A percentile compares a stretch with the other conserved stretches of the same genome.
Evolutionary conservation across 495 filamentous ascomycete genomes (phyloP).

Genomic region (Penicillium pulvis): DNA sequence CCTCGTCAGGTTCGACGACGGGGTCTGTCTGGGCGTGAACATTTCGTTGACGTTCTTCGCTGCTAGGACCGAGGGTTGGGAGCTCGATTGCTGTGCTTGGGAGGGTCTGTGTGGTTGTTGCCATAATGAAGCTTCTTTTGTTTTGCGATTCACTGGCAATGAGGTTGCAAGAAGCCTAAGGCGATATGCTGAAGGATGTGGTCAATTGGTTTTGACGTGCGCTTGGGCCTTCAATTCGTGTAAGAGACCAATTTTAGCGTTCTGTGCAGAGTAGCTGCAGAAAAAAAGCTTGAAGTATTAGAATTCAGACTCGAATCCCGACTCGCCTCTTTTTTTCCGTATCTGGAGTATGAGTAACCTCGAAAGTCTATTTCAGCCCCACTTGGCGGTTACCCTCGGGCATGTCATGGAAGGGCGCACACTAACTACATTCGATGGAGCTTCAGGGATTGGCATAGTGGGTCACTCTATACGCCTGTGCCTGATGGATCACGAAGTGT

Average conservation of each 20-base stretch:
- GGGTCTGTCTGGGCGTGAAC: slow-evolving; percentile 3
- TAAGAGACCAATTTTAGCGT: not conserved
- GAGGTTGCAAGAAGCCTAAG: not conserved
- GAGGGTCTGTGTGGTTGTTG: slow-evolving; percentile 21
- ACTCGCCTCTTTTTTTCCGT: not conserved
- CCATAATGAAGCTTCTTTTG: slow-evolving; percentile 8
- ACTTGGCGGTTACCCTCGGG: not conserved
- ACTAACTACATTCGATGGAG: not conserved
- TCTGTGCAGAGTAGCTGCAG: not conserved
- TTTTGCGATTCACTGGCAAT: not conserved
- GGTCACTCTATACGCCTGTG: no score
- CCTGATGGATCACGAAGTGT: no score
- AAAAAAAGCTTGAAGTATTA: not conserved
- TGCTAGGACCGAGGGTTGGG: slow-evolving; percentile 10
- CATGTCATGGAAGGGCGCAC: not conserved
- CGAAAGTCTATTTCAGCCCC: not conserved
- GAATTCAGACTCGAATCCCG: not conserved
- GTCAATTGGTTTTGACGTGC: not conserved
- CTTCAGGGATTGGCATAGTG: no score
- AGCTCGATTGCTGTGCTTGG: slow-evolving; percentile 26
- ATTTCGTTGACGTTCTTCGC: slow-evolving; percentile 22
- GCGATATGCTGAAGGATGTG: not conserved
- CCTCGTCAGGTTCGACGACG: slow-evolving; percentile 30
- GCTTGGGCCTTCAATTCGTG: not conserved
- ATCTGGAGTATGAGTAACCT: not conserved